phyloP scores from a whole-genome alignment of 2,329 filamentous ascomycete genomes.

The Penicillium sp. region DNA sequence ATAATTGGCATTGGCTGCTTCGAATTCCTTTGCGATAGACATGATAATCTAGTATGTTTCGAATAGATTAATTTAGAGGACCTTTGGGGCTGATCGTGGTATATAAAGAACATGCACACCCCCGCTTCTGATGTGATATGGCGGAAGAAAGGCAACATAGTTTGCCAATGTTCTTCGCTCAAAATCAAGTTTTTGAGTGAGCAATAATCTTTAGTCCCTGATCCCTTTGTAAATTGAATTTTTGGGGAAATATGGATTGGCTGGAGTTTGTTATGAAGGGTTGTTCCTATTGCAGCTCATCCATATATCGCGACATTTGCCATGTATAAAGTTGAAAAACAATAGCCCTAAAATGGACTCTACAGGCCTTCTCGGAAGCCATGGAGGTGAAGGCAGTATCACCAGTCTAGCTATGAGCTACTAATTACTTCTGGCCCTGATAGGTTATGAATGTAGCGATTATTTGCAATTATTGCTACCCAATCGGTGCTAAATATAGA shows the following conservation, averaged over 20 bases:
- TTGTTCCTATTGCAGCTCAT: neutral
- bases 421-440: neutral
- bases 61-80: neutral
- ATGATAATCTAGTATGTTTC: constrained; percentile 14
- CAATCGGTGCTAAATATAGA: neutral
- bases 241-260: neutral
- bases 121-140: constrained; percentile 16
- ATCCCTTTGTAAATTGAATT: neutral
- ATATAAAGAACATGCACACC: constrained; percentile 15
- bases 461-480: neutral
- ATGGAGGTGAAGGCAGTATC: neutral
- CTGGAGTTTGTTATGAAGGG: neutral
- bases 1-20: constrained; percentile 59
- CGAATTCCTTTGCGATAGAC: constrained; percentile 50
- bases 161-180: neutral
- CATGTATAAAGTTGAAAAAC: neutral
- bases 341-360: neutral
- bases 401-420: neutral
- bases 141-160: neutral
- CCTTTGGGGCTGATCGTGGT: neutral
- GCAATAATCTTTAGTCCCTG: neutral
- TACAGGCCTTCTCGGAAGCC: neutral
- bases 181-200: neutral
- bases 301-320: neutral
- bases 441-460: neutral